Conservation (phyloP, 2,329 filamentous ascomycete species). For the Hymenoscyphus albidus region DNA sequence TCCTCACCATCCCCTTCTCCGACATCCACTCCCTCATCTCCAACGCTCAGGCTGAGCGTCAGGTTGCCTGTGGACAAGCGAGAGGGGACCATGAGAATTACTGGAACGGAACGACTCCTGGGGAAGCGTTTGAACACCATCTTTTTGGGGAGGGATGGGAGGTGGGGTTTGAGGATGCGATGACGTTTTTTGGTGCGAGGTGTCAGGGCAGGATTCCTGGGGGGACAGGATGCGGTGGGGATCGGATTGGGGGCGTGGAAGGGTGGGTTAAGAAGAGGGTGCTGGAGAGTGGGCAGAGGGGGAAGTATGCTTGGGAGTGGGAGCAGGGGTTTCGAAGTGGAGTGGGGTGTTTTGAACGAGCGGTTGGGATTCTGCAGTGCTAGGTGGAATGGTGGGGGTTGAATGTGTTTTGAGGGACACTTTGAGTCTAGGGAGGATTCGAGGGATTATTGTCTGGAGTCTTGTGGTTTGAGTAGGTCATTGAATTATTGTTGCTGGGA, state of each 20-base stretch:
- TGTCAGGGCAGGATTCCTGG: constrained; percentile 33
- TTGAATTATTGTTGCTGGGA: no score
- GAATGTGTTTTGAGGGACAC: no score
- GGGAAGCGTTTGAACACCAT: constrained; percentile 48
- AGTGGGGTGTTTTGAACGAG: constrained; percentile 34
- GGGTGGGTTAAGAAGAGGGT: constrained; percentile 56
- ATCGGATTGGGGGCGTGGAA: constrained; percentile 54
- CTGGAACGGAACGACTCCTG: constrained; percentile 45
- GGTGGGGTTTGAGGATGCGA: constrained; percentile 52
- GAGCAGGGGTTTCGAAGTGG: constrained; percentile 40
- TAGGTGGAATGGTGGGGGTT: no score
- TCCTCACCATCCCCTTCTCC: constrained; percentile 36
- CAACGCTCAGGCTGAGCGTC: constrained; percentile 39
- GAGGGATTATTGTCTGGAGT: no score
- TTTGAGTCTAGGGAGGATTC: no score
- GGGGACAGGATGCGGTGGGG: constrained; percentile 36
- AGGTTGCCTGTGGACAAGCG: constrained; percentile 37
- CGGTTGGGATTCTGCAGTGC: constrained; percentile 18
- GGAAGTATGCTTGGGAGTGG: constrained; percentile 40
- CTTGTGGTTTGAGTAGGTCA: no score
- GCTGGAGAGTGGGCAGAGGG: constrained; percentile 46
- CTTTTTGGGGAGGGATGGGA: constrained; percentile 54
- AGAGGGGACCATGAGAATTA: constrained; percentile 45
- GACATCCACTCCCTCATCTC: constrained; percentile 39
- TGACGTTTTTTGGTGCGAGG: constrained; percentile 46